phyloP scores from a whole-genome alignment of 2,329 filamentous ascomycete species.

The Neonectria faginata region DNA sequence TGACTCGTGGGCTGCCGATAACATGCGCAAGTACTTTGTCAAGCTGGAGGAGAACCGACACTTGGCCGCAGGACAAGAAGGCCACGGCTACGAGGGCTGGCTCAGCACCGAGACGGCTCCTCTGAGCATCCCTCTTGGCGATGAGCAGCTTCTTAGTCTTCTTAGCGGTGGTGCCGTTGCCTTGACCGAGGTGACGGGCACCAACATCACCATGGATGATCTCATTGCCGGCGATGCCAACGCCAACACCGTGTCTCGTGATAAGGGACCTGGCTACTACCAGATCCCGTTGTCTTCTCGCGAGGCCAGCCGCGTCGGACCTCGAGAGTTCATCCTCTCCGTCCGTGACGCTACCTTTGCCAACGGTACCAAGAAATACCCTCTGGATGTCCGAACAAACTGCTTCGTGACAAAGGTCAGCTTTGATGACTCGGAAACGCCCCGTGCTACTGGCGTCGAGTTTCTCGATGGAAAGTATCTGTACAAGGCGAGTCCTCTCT shows the following conservation, averaged over 20 bases:
- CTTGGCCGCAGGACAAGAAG: slow-evolving; percentile 53
- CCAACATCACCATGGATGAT: slow-evolving; percentile 47
- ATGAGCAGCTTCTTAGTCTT: slow-evolving; percentile 63
- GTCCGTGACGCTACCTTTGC: slow-evolving; percentile 42
- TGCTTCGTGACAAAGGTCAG: slow-evolving; percentile 58
- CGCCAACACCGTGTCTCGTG: slow-evolving; percentile 56
- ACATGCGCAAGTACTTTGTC: slow-evolving; percentile 69
- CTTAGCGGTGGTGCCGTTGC: slow-evolving; percentile 41
- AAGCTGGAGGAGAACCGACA: slow-evolving; percentile 67
- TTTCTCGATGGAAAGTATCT: slow-evolving; percentile 60
- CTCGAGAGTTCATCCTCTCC: slow-evolving; percentile 62
- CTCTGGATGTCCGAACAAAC: slow-evolving; percentile 65
- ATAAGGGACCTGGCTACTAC: slow-evolving; percentile 57
- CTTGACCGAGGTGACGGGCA: slow-evolving; percentile 46
- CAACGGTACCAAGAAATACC: slow-evolving; percentile 65
- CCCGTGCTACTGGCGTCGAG: slow-evolving; percentile 61
- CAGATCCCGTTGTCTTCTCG: slow-evolving; percentile 60
- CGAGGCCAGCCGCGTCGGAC: slow-evolving; percentile 56
- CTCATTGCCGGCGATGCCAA: slow-evolving; percentile 64
- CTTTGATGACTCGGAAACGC: slow-evolving; percentile 55
- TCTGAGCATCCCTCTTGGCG: slow-evolving; percentile 62
- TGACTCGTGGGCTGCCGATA: slow-evolving; percentile 63
- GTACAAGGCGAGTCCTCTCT: slow-evolving; percentile 59
- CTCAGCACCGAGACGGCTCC: slow-evolving; percentile 63
- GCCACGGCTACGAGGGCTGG: slow-evolving; percentile 71